Percentiles rank a stretch among this genome's conserved stretches.
These are phyloP conservation scores for Leccinum incarnatum DNA, from an alignment of 768 basidiomycete species.

Conservation along the genomic window DNA sequence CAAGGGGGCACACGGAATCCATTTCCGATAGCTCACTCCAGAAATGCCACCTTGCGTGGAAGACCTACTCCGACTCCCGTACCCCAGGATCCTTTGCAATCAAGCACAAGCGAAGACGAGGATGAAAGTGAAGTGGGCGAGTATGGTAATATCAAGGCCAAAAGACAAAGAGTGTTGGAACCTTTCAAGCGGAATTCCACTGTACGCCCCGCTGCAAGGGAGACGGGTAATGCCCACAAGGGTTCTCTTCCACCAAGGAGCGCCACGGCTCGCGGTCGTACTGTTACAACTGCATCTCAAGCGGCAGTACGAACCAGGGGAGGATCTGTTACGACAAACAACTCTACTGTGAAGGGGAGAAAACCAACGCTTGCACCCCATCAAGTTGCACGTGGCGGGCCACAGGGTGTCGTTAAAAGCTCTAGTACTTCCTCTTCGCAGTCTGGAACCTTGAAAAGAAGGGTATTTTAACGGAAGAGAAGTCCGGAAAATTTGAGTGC, in stretches of 20 bases:
- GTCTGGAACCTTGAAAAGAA: slow-evolving; percentile 24
- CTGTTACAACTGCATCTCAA: slow-evolving; percentile 10
- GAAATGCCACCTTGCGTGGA: slow-evolving; percentile 29
- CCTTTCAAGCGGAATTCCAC: slow-evolving; percentile 25
- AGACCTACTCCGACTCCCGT: slow-evolving; percentile 6
- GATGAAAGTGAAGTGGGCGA: slow-evolving; percentile 13
- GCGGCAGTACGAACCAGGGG: slow-evolving; percentile 7
- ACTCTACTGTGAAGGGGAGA: slow-evolving; percentile 14
- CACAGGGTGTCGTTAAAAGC: slow-evolving; percentile 19
- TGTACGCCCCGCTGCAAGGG: slow-evolving; percentile 24
- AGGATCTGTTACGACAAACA: slow-evolving; percentile 9
- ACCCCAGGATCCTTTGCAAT: slow-evolving; percentile 14
- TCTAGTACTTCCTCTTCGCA: slow-evolving; percentile 27
- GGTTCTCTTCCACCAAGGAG: slow-evolving; percentile 9
- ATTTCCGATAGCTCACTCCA: slow-evolving; percentile 9
- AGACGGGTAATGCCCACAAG: slow-evolving; percentile 14
- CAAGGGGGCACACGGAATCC: slow-evolving; percentile 4
- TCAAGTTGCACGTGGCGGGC: slow-evolving; percentile 9
- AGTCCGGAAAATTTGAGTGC: background rate
- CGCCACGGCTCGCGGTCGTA: slow-evolving; percentile 8
- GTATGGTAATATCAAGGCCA: slow-evolving; percentile 11
- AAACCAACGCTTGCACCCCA: slow-evolving; percentile 7
- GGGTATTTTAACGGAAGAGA: slow-evolving; percentile 10
- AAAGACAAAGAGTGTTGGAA: slow-evolving; percentile 28
- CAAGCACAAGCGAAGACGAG: slow-evolving; percentile 25